Evolutionary conservation across 1,139 yeast species (phyloP).

Genomic region (Zygosaccharomyces sapae): DNA sequence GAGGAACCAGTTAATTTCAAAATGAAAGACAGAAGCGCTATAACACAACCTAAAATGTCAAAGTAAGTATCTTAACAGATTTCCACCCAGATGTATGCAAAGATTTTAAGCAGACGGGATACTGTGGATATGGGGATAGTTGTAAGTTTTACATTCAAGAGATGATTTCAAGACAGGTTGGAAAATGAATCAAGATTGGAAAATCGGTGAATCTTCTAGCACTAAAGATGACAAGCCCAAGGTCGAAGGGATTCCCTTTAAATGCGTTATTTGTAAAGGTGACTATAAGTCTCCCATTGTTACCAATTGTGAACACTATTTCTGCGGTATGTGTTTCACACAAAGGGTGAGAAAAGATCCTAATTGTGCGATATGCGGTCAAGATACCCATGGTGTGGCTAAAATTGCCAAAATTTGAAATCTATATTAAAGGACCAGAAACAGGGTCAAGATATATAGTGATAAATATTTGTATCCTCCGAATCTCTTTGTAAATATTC

Average conservation of each 20-base stretch:
- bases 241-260: constrained; percentile 48
- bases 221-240: constrained; percentile 13
- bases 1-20: constrained; percentile 1
- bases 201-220: constrained; percentile 32
- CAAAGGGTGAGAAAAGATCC: constrained; percentile 45
- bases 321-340: constrained; percentile 63
- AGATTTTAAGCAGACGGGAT: constrained; percentile 87
- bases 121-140: constrained; percentile 97
- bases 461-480: constrained; percentile 57
- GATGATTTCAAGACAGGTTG: constrained; percentile 79
- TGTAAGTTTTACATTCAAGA: constrained; percentile 90
- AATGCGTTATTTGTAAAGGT: constrained; percentile 59
- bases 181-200: constrained; percentile 74
- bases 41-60: constrained; percentile 49
- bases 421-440: constrained; percentile 12
- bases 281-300: constrained; percentile 57
- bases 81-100: constrained; percentile 95
- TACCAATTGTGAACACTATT: constrained; percentile 63
- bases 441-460: constrained; percentile 56
- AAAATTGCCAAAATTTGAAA: constrained; percentile 27
- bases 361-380: constrained; percentile 55
- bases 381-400: constrained; percentile 53
- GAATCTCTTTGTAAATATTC: constrained; percentile 78
- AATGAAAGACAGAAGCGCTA: constrained; percentile 9
- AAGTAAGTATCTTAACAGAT: constrained; percentile 75